Evolutionary conservation across 2,329 filamentous ascomycete species (phyloP).

Genomic region (Clonostachys rosea): DNA sequence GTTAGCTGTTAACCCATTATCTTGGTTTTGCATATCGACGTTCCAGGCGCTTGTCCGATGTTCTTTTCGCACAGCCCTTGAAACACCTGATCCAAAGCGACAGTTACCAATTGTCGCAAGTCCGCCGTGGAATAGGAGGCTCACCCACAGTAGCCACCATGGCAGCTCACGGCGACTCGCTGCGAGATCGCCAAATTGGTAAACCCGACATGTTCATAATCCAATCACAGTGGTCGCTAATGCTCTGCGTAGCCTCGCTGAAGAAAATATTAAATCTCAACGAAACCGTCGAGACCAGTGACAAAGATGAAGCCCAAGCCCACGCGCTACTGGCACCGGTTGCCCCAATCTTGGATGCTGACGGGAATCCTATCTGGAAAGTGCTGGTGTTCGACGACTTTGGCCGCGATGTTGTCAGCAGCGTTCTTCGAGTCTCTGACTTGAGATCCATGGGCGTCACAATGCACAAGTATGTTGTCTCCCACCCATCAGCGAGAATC

Average conservation of each 20-base stretch:
- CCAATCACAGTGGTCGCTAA: not conserved
- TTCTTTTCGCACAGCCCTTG: no score
- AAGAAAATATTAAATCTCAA: conserved; percentile 96
- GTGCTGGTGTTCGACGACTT: conserved; percentile 91
- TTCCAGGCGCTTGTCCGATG: no score
- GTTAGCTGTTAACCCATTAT: no score
- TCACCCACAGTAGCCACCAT: conserved; percentile 19
- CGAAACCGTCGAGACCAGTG: conserved; percentile 57
- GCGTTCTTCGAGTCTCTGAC: conserved; percentile 90
- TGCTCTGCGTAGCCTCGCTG: conserved; percentile 63
- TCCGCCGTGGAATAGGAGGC: no score
- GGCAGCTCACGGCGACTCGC: conserved; percentile 38
- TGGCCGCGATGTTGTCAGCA: conserved; percentile 94
- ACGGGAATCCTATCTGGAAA: conserved; percentile 96
- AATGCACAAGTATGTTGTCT: conserved; percentile 71
- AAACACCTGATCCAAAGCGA: no score
- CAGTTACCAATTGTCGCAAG: no score
- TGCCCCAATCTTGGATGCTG: conserved; percentile 76
- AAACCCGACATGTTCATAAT: conserved; percentile 4
- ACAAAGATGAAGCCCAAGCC: conserved; percentile 57
- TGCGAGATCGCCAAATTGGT: conserved; percentile 49
- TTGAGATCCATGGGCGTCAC: conserved; percentile 91
- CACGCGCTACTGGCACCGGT: conserved; percentile 64
- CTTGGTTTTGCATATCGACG: no score
- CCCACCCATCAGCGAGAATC: not conserved